Evolutionary conservation across 805 yeast species (phyloP).

Genomic region (Schizosaccharomyces cryophilus): DNA sequence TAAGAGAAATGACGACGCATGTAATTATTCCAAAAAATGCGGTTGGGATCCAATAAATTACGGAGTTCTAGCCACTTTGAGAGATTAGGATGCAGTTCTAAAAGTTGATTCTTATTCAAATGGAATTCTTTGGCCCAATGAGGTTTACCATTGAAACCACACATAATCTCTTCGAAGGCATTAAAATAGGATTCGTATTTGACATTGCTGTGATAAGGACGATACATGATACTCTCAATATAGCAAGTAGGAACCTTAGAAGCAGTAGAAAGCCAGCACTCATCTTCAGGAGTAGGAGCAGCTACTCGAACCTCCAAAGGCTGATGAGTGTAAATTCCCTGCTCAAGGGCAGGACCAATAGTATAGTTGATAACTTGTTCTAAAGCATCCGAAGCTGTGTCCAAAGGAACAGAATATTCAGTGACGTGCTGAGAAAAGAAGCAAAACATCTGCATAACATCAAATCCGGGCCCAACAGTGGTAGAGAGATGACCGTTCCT

Average conservation of each 20-base stretch:
- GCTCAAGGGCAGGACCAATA: slow-evolving; percentile 7
- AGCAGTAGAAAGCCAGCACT: slow-evolving; percentile 5
- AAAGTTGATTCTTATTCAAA: slow-evolving; percentile 36
- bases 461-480: slow-evolving; percentile 58
- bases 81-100: slow-evolving; percentile 63
- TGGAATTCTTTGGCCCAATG: slow-evolving; percentile 98
- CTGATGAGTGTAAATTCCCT: slow-evolving; percentile 64
- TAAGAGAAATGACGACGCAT: neutral
- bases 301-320: slow-evolving; percentile 90
- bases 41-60: slow-evolving; percentile 49
- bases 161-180: slow-evolving; percentile 56
- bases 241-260: slow-evolving; percentile 16
- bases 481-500: slow-evolving; percentile 24
- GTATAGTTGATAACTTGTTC: slow-evolving; percentile 11
- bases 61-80: slow-evolving; percentile 37
- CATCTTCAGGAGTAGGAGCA: slow-evolving; percentile 27
- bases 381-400: slow-evolving; percentile 49
- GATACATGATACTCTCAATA: slow-evolving; percentile 81
- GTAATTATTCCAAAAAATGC: slow-evolving; percentile 41
- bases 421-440: slow-evolving; percentile 78
- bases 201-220: slow-evolving; percentile 69
- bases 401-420: slow-evolving; percentile 91
- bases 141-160: slow-evolving; percentile 69
- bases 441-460: slow-evolving; percentile 87
- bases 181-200: slow-evolving; percentile 43